These are phyloP conservation scores for Austroboletus novae-zelandiae DNA, from an alignment of 1,284 basidiomycete species.

Conservation along the genomic window DNA sequence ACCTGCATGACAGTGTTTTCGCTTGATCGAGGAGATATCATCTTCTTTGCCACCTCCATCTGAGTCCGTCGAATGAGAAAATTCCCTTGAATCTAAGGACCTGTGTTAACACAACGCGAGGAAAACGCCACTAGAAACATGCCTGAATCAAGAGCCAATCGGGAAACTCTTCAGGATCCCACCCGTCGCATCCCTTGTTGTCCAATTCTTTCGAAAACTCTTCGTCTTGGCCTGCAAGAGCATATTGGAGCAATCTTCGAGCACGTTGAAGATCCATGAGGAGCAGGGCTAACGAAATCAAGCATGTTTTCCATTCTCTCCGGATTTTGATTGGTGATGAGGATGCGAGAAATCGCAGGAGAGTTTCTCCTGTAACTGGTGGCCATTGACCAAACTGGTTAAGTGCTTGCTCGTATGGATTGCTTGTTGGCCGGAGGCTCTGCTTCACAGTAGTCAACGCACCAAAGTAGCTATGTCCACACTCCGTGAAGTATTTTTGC, in stretches of 20 bases:
- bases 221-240: too few species aligned
- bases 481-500: too few species aligned
- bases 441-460: too few species aligned
- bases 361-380: constrained; percentile 19
- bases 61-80: constrained; percentile 27
- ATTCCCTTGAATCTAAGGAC: constrained; percentile 33
- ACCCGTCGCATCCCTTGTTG: constrained; percentile 20
- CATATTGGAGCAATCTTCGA: too few species aligned
- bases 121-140: background rate
- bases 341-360: constrained; percentile 26
- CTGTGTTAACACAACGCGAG: too few species aligned
- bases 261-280: too few species aligned
- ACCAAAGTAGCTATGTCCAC: too few species aligned
- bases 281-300: constrained; percentile 26
- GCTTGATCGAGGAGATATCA: constrained; percentile 39
- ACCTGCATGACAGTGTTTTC: constrained; percentile 42
- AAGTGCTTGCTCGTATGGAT: background rate
- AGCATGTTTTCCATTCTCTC: constrained; percentile 23
- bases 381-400: constrained; percentile 17
- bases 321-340: constrained; percentile 1
- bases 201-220: background rate
- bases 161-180: constrained; percentile 16
- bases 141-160: constrained; percentile 50
- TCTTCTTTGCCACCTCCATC: constrained; percentile 39
- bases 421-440: background rate